Evolutionary conservation across 176 grass and related monocot genomes (phyloP), one percentile per base, ranked within the genome.

Genomic region (Cenchrus purpureus): DNA sequence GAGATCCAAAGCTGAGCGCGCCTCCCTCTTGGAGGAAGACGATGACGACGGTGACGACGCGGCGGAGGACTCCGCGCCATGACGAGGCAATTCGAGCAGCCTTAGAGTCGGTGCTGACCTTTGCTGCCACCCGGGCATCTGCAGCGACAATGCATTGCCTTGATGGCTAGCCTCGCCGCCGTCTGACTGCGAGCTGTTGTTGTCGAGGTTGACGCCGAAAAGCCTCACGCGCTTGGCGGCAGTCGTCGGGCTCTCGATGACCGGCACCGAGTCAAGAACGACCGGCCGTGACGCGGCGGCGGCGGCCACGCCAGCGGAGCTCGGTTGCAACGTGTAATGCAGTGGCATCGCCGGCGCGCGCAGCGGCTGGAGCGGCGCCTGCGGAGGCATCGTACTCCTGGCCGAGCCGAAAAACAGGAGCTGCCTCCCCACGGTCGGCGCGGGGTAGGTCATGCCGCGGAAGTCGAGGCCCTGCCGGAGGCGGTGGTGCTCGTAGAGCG

Each of bases 201-300:
- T 92, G 76, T 99, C 94, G 16, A 99, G 88, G 85, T 99, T 91
- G 66, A 99, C 97, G 37, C 97, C 97, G 87, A 99, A 99, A 10
- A 99, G 44, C 44, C 97, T 86, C 80, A 99, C 90, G 48, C 97
- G 91, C 89, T 99, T 99, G 6, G 88, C 68, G 16, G 91, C 67
- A 0, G 94, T 85, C 44, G 84, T 76, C 6, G 83, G 88, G 70
- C 80, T 89, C 15, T 81, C 81, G 20, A 80, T 71, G 54, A 99
- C 62, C 1, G 97, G 97, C 62, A 97, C 78, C 14, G 94, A 89
- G 20, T 87, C 94, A 2, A 99, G 81, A 20, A 92, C 76, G 34
- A 91, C 73, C 63, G 94, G 90, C 50, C 50, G 72, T 22, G 59
- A 42, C 16, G 60, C 62, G 5, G 84, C 25, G 10, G 84, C 20